phyloP scores from a whole-genome alignment of 768 basidiomycete genomes.

The Cystofilobasidium macerans region DNA sequence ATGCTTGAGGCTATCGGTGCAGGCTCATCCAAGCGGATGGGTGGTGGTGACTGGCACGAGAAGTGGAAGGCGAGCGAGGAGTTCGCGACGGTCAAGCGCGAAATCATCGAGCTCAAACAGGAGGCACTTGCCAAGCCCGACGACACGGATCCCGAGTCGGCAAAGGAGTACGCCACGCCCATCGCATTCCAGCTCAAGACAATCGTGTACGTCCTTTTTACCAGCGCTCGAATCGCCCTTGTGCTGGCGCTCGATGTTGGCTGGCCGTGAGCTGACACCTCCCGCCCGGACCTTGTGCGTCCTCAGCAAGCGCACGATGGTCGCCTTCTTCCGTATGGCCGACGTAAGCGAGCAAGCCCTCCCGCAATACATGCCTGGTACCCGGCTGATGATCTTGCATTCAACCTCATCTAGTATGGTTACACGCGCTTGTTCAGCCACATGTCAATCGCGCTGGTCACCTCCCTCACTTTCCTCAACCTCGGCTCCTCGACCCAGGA shows the following conservation, averaged over 20 bases:
- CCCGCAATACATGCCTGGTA: not conserved
- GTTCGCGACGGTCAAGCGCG: conserved; percentile 38
- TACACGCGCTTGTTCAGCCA: conserved; percentile 41
- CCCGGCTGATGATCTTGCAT: not conserved
- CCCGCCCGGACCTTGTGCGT: too few species aligned
- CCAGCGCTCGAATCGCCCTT: too few species aligned
- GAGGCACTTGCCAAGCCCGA: conserved; percentile 25
- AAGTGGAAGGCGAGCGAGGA: conserved; percentile 70
- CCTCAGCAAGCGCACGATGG: conserved; percentile 40
- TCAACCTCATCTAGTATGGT: not conserved
- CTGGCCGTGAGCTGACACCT: too few species aligned
- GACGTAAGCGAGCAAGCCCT: conserved; percentile 4
- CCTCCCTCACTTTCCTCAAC: conserved; percentile 69
- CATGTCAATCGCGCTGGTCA: conserved; percentile 42
- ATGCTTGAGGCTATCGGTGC: conserved; percentile 49
- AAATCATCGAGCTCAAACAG: conserved; percentile 44
- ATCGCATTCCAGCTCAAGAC: conserved; percentile 62
- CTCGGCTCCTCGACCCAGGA: conserved; percentile 55
- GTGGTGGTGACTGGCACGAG: conserved; percentile 73
- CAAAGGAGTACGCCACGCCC: conserved; percentile 47
- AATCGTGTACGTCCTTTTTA: conserved; percentile 45
- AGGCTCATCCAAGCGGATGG: conserved; percentile 50
- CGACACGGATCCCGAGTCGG: conserved; percentile 18
- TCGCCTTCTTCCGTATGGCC: conserved; percentile 60
- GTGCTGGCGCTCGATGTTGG: too few species aligned